Evolutionary conservation across 805 yeast species (phyloP).

Genomic region (Cyberlindnera euphorbiae): DNA sequence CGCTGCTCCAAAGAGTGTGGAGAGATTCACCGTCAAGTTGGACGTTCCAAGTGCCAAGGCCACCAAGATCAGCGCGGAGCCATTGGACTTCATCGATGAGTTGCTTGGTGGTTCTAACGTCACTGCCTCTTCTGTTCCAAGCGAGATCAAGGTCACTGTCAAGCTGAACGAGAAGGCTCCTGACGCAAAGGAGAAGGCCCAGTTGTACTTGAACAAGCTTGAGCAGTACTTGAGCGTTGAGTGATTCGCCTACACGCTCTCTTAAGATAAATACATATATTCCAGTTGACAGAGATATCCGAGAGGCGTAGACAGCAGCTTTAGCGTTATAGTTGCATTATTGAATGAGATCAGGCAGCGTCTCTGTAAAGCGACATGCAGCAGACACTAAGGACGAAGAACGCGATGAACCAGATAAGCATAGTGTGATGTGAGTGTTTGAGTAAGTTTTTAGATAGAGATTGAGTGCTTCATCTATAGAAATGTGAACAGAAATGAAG

Average conservation of each 20-base stretch:
- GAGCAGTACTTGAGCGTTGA: slow-evolving; percentile 13
- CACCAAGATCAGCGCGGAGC: slow-evolving; percentile 11
- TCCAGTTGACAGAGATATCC: no score
- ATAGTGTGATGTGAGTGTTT: not conserved
- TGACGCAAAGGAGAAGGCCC: slow-evolving; percentile 45
- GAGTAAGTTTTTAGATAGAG: not conserved
- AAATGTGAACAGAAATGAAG: no score
- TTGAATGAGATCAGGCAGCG: not conserved
- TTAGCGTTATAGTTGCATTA: no score
- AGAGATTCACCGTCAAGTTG: slow-evolving; percentile 39
- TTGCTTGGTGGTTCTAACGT: slow-evolving; percentile 16
- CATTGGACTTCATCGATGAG: slow-evolving; percentile 25
- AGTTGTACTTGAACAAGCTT: slow-evolving; percentile 20
- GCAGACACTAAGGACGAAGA: not conserved
- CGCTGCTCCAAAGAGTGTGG: slow-evolving; percentile 38
- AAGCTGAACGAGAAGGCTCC: slow-evolving; percentile 32
- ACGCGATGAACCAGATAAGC: not conserved
- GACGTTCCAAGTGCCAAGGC: slow-evolving; percentile 20
- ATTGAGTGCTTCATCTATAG: not conserved
- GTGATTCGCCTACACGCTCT: not conserved
- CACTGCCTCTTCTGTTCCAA: slow-evolving; percentile 16
- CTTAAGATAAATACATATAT: no score
- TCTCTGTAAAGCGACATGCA: not conserved
- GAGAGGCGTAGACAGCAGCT: no score
- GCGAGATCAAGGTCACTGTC: slow-evolving; percentile 32